These are phyloP conservation scores for Jamesozyma jinghongensis DNA, from an alignment of 805 yeast genomes.

Conservation along the genomic window DNA sequence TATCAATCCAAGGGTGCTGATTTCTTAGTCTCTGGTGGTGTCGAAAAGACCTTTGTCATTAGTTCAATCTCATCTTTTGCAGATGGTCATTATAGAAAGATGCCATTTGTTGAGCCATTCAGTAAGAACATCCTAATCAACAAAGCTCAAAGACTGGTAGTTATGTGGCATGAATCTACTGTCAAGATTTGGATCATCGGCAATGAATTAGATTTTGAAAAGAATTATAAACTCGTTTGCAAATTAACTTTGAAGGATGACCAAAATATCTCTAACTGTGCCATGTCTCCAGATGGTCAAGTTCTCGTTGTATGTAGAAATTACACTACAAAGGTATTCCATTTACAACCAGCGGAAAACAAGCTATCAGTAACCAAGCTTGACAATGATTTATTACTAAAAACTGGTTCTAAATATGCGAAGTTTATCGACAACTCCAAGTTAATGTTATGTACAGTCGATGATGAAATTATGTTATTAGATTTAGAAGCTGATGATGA, in stretches of 20 bases:
- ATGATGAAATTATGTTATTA: constrained; percentile 48
- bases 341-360: constrained; percentile 32
- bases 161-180: constrained; percentile 71
- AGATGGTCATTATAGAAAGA: constrained; percentile 61
- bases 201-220: constrained; percentile 21
- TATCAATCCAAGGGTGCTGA: constrained; percentile 62
- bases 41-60: constrained; percentile 56
- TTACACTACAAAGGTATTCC: constrained; percentile 59
- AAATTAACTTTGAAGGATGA: constrained; percentile 63
- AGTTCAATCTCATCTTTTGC: constrained; percentile 58
- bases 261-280: constrained; percentile 65
- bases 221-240: constrained; percentile 44
- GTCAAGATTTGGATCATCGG: constrained; percentile 71
- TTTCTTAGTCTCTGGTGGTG: constrained; percentile 74
- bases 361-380: constrained; percentile 46
- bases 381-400: constrained; percentile 31
- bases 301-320: constrained; percentile 65
- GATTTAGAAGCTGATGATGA: constrained; percentile 35
- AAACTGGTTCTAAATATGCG: constrained; percentile 48
- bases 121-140: constrained; percentile 43
- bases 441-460: constrained; percentile 46
- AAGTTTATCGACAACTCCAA: constrained; percentile 39
- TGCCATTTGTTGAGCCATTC: constrained; percentile 53
- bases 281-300: constrained; percentile 55
- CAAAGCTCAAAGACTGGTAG: constrained; percentile 41